phyloP scores from a whole-genome alignment of 257 asterid genomes.

The Pogostemon cablin region DNA sequence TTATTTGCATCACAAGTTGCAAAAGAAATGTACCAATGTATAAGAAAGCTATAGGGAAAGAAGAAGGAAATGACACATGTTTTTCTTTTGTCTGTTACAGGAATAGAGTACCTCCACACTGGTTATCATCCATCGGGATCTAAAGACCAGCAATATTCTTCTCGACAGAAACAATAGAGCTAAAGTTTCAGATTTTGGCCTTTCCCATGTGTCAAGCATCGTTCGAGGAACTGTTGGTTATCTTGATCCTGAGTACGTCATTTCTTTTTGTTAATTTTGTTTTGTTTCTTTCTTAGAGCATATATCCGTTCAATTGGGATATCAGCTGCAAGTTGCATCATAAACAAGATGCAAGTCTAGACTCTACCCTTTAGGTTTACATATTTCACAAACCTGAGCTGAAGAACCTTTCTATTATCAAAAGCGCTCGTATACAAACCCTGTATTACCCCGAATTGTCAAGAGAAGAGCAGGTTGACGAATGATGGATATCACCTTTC shows the following conservation, averaged over 20 bases:
- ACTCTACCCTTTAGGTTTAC: neutral
- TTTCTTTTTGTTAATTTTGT: neutral
- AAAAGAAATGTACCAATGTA: too few species aligned
- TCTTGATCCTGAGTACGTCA: slow-evolving; percentile 94
- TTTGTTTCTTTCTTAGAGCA: neutral
- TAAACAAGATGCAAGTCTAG: neutral
- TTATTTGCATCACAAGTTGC: too few species aligned
- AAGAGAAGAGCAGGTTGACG: too few species aligned
- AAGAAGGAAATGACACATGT: slow-evolving; percentile 19
- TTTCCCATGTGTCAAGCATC: slow-evolving; percentile 96
- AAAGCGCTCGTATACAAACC: neutral
- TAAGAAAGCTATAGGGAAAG: neutral
- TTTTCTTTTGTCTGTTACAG: slow-evolving; percentile 48
- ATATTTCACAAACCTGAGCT: neutral
- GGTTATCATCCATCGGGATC: slow-evolving; percentile 97
- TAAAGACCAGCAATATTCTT: slow-evolving; percentile 95
- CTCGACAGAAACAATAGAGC: slow-evolving; percentile 93
- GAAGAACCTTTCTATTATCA: neutral
- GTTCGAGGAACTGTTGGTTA: slow-evolving; percentile 99
- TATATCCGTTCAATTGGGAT: neutral
- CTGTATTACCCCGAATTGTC: too few species aligned
- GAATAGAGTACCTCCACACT: slow-evolving; percentile 96
- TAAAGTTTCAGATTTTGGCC: slow-evolving; percentile 98
- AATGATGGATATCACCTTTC: too few species aligned
- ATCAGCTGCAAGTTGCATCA: slow-evolving; percentile 9